Conservation (phyloP, 2,329 filamentous ascomycete species). For the Coleophoma cylindrospora region DNA sequence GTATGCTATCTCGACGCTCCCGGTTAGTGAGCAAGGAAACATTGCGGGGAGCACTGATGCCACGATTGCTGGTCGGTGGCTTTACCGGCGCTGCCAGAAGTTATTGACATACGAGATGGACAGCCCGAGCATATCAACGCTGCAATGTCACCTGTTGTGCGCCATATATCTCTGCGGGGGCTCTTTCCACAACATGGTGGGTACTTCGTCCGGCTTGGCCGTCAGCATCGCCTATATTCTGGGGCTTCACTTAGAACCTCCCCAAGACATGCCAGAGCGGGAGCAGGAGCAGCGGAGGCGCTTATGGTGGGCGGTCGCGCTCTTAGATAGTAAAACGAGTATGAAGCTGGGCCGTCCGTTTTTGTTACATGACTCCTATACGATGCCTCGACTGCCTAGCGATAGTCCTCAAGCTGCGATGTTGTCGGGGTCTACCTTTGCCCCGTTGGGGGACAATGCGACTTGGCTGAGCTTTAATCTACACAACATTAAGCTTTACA, state of each 20-base stretch:
- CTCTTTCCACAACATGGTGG: constrained; percentile 33
- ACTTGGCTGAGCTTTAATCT: constrained; percentile 27
- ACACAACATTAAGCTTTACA: constrained; percentile 25
- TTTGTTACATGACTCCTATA: constrained; percentile 19
- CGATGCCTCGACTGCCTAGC: constrained; percentile 26
- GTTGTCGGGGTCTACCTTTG: constrained; percentile 22
- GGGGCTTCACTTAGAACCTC: constrained; percentile 34
- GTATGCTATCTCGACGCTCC: constrained; percentile 29
- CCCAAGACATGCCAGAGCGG: constrained; percentile 19
- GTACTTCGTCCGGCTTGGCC: constrained; percentile 28
- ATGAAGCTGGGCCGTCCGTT: constrained; percentile 33
- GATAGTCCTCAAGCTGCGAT: constrained; percentile 24
- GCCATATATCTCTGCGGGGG: constrained; percentile 33
- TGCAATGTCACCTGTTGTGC: constrained; percentile 35
- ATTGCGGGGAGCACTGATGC: constrained; percentile 22
- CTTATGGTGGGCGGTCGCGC: constrained; percentile 41
- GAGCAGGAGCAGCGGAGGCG: constrained; percentile 35
- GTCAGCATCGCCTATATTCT: constrained; percentile 32
- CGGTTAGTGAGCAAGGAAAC: constrained; percentile 5
- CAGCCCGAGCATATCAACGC: constrained; percentile 30
- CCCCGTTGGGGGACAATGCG: constrained; percentile 21
- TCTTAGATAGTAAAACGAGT: constrained; percentile 32
- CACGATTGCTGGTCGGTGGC: constrained; percentile 31
- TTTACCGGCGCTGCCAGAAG: constrained; percentile 33
- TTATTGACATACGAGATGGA: constrained; percentile 31